Evolutionary conservation across 2,329 filamentous ascomycete species (phyloP).

Genomic region (Epichloe sylvatica): DNA sequence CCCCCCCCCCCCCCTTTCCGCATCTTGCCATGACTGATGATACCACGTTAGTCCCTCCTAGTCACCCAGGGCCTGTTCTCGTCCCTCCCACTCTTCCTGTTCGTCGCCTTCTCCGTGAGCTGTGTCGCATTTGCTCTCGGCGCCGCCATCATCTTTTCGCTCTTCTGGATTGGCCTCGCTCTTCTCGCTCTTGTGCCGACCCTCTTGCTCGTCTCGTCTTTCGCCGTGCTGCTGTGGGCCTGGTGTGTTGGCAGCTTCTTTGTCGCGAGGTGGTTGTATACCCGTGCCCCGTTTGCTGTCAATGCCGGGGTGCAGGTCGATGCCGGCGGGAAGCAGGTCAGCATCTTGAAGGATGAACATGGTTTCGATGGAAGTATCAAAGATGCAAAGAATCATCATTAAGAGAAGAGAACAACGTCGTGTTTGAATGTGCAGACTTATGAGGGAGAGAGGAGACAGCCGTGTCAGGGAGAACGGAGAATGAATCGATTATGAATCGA

Average conservation of each 20-base stretch:
- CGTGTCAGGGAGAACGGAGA: not conserved
- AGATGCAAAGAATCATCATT: not conserved
- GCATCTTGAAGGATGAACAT: conserved; percentile 12
- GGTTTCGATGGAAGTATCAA: conserved; percentile 10
- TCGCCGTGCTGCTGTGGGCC: conserved; percentile 51
- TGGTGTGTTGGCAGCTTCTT: conserved; percentile 51
- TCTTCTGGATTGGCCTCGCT: conserved; percentile 54
- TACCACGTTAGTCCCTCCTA: conserved; percentile 46
- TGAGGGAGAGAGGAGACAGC: too few species aligned
- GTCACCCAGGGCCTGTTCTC: conserved; percentile 50
- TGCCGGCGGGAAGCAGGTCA: conserved; percentile 8
- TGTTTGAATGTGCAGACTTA: too few species aligned
- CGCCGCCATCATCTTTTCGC: conserved; percentile 48
- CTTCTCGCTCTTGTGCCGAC: conserved; percentile 54
- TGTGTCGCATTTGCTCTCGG: conserved; percentile 49
- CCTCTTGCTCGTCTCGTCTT: conserved; percentile 48
- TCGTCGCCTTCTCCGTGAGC: conserved; percentile 50
- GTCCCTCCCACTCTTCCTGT: conserved; percentile 53
- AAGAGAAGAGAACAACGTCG: not conserved
- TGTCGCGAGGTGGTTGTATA: conserved; percentile 33
- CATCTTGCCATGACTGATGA: not conserved
- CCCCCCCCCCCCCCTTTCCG: too few species aligned
- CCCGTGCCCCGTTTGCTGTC: conserved; percentile 14
- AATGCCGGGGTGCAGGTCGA: conserved; percentile 11
- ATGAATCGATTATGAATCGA: not conserved